These are phyloP conservation scores for Ministeria vibrans DNA, from an alignment of 78 protist species.

Conservation along the genomic window DNA sequence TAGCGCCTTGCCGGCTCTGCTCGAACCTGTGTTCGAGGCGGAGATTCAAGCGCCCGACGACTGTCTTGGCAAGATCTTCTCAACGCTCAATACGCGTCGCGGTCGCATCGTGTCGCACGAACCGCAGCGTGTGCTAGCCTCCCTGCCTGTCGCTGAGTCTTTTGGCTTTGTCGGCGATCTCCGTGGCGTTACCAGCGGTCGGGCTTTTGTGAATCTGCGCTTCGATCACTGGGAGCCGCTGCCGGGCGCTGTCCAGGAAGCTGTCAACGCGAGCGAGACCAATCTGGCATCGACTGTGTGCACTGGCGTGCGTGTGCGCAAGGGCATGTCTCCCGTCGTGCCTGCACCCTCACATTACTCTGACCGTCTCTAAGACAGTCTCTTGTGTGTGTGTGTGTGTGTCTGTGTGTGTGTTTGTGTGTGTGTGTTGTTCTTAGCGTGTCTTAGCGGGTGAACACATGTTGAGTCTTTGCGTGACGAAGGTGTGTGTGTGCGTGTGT, in stretches of 20 bases:
- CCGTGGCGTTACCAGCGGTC: constrained; percentile 74
- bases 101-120: not conserved
- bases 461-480: too few relatives aligned
- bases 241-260: constrained; percentile 32
- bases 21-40: not conserved
- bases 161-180: constrained; percentile 82
- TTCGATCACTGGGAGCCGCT: constrained; percentile 83
- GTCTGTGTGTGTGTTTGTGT: too few relatives aligned
- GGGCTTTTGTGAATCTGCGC: constrained; percentile 85
- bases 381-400: too few relatives aligned
- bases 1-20: not conserved
- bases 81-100: not conserved
- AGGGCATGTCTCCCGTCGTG: constrained; percentile 33
- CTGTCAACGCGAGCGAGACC: not conserved
- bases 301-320: constrained; percentile 51
- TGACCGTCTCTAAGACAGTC: not conserved
- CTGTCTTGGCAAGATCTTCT: not conserved
- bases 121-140: constrained; percentile 45
- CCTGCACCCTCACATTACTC: not conserved
- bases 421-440: too few relatives aligned
- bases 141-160: constrained; percentile 85
- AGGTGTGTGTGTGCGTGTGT: too few relatives aligned
- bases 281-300: constrained; percentile 18
- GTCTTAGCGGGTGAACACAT: too few relatives aligned
- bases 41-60: not conserved